Evolutionary conservation across 192 early-diverging fungal genomes (phyloP).

Genomic region (Geosiphon pyriformis): DNA sequence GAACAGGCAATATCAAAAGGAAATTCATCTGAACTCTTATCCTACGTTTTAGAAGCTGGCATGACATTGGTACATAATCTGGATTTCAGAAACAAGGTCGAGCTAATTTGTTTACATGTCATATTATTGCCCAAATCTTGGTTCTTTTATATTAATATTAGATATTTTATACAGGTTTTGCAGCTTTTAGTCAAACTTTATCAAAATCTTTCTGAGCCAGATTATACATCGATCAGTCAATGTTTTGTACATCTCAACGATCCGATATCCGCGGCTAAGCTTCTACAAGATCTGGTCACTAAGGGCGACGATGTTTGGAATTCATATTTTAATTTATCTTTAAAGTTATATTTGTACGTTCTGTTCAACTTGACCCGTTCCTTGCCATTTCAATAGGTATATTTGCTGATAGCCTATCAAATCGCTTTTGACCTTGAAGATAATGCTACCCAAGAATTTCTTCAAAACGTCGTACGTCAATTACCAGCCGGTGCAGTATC

Average conservation of each 20-base stretch:
- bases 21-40: constrained; percentile 65
- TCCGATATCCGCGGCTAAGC: constrained; percentile 60
- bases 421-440: constrained; percentile 97
- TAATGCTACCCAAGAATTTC: constrained; percentile 95
- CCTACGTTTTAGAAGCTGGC: constrained; percentile 79
- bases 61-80: constrained; percentile 82
- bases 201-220: constrained; percentile 68
- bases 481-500: constrained; percentile 41
- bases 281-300: constrained; percentile 64
- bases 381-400: constrained; percentile 26
- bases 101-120: not conserved
- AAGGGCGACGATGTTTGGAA: constrained; percentile 51
- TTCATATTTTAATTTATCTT: not conserved
- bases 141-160: not conserved
- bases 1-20: constrained; percentile 73
- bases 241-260: constrained; percentile 91
- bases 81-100: constrained; percentile 75
- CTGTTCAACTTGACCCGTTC: not conserved
- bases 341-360: not conserved
- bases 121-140: not conserved
- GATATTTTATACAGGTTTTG: constrained; percentile 49
- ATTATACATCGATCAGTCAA: constrained; percentile 89
- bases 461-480: constrained; percentile 65
- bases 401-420: constrained; percentile 86
- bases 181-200: constrained; percentile 72